Conservation (phyloP, 2,329 filamentous ascomycete genomes). For the Gremmenia infestans region DNA sequence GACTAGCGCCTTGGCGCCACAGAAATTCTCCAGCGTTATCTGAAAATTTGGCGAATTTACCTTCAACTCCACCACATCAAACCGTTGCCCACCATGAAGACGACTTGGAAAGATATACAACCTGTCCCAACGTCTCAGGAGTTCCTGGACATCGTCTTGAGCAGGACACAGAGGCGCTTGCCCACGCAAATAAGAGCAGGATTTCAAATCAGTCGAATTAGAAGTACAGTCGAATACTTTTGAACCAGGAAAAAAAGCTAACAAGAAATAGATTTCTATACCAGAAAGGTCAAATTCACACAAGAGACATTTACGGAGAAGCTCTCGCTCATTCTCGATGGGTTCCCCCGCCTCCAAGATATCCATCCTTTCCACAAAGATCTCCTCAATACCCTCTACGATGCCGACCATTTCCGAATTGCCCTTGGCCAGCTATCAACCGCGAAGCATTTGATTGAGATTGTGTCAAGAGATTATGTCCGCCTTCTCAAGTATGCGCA, state of each 20-base stretch:
- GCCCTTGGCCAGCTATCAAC: slow-evolving; percentile 94
- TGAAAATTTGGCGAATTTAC: neutral
- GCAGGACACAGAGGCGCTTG: slow-evolving; percentile 83
- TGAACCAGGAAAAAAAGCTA: slow-evolving; percentile 7
- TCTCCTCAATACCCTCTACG: slow-evolving; percentile 95
- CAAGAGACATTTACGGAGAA: slow-evolving; percentile 96
- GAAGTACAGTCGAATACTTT: slow-evolving; percentile 40
- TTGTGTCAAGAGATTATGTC: slow-evolving; percentile 92
- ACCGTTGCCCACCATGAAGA: slow-evolving; percentile 47
- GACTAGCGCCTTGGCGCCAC: slow-evolving; percentile 6
- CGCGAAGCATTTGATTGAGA: slow-evolving; percentile 94
- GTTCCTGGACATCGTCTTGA: slow-evolving; percentile 96
- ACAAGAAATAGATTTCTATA: slow-evolving; percentile 73
- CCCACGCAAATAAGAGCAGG: slow-evolving; percentile 71
- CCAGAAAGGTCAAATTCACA: slow-evolving; percentile 96
- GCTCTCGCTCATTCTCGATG: slow-evolving; percentile 82
- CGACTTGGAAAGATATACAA: slow-evolving; percentile 71
- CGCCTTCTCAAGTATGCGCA: slow-evolving; percentile 95
- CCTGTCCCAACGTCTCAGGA: slow-evolving; percentile 90
- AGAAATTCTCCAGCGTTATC: slow-evolving; percentile 12
- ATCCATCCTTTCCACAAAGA: slow-evolving; percentile 87
- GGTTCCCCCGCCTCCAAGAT: slow-evolving; percentile 87
- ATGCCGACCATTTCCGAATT: slow-evolving; percentile 96
- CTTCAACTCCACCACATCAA: slow-evolving; percentile 3
- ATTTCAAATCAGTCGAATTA: slow-evolving; percentile 87